phyloP scores from a whole-genome alignment of 176 grass and related monocot species.

The Aegilops sharonensis region DNA sequence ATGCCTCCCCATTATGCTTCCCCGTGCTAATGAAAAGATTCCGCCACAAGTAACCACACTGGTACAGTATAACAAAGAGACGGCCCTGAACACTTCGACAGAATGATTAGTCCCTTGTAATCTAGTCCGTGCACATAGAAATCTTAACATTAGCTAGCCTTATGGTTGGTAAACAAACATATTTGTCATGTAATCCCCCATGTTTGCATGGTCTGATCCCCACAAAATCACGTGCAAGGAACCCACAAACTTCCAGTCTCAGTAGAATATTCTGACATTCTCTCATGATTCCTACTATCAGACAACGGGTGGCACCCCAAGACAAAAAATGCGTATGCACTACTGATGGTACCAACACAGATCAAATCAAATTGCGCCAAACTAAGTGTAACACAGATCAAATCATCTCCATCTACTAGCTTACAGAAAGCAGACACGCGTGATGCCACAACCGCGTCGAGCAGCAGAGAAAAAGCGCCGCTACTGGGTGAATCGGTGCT shows the following conservation, averaged over 20 bases:
- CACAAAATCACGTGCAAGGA: background rate
- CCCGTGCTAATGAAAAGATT: background rate
- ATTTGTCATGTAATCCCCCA: background rate
- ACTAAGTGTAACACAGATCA: background rate
- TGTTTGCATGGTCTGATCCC: constrained; percentile 2
- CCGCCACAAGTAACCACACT: background rate
- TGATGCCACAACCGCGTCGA: background rate
- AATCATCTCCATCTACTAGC: background rate
- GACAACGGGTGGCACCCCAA: constrained; percentile 1
- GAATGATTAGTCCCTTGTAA: background rate
- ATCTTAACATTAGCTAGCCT: background rate
- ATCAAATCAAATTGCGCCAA: constrained; percentile 28
- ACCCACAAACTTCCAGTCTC: background rate
- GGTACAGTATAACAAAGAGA: background rate
- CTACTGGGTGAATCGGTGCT: background rate
- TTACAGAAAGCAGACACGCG: background rate
- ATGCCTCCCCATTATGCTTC: background rate
- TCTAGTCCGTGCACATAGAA: background rate
- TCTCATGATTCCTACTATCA: background rate
- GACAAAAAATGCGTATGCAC: background rate
- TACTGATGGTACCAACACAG: constrained; percentile 19
- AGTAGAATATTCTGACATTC: background rate
- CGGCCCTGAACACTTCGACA: background rate
- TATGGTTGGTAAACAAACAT: background rate
- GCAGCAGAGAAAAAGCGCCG: background rate